Conservation (phyloP, 1,139 yeast species). For the Geotrichum klebahnii region DNA sequence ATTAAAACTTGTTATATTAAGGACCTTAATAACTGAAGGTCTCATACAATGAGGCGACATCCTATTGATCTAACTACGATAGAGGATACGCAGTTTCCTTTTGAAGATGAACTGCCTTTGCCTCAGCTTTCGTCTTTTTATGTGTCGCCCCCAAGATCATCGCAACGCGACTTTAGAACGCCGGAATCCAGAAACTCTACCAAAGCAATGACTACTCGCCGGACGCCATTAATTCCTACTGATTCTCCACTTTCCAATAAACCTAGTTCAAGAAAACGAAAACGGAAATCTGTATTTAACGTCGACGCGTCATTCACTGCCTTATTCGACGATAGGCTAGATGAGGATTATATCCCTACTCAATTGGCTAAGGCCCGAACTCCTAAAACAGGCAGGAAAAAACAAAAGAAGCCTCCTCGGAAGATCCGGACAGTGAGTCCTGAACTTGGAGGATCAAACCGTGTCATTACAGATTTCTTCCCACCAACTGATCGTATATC, state of each 20-base stretch:
- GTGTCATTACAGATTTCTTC: slow-evolving; percentile 3
- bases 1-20: not conserved
- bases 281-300: not conserved
- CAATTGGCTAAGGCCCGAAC: not conserved
- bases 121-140: not conserved
- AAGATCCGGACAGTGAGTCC: not conserved
- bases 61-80: not conserved
- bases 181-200: not conserved
- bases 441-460: slow-evolving; percentile 1
- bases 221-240: not conserved
- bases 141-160: slow-evolving; percentile 18
- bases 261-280: not conserved
- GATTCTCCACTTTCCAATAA: not conserved
- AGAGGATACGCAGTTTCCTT: not conserved
- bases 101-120: not conserved
- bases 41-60: not conserved
- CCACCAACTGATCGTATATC: not conserved
- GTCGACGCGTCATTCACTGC: slow-evolving; percentile 4
- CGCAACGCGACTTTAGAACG: slow-evolving; percentile 3
- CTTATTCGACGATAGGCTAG: slow-evolving; percentile 1
- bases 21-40: not conserved
- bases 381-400: not conserved
- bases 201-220: not conserved
- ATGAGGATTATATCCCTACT: slow-evolving; percentile 11
- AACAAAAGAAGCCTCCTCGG: not conserved